Conservation (phyloP, 2,329 filamentous ascomycete genomes). For the Paecilomyces formosus region DNA sequence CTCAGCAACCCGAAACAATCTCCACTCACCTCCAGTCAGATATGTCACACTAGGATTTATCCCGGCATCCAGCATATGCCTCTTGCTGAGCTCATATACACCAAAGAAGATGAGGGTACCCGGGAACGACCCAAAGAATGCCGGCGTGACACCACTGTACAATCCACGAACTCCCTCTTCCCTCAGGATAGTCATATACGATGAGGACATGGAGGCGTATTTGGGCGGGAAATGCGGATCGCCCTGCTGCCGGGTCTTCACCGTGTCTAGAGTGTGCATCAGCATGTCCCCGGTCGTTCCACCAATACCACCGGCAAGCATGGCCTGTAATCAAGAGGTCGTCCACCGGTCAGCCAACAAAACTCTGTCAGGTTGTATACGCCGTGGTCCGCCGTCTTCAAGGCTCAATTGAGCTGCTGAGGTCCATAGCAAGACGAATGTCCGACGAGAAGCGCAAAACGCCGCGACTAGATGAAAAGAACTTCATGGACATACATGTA, state of each 20-base stretch:
- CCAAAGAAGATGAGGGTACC: conserved; percentile 95
- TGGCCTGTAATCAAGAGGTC: conserved; percentile 53
- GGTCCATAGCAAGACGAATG: background rate
- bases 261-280: conserved; percentile 98
- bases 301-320: conserved; percentile 90
- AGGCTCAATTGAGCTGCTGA: background rate
- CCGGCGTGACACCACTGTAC: conserved; percentile 89
- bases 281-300: conserved; percentile 92
- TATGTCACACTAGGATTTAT: conserved; percentile 79
- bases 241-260: conserved; percentile 96
- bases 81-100: conserved; percentile 91
- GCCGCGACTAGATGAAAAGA: conserved; percentile 1
- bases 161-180: conserved; percentile 87
- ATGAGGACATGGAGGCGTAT: conserved; percentile 82
- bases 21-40: conserved; percentile 63
- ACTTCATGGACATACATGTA: conserved; percentile 48
- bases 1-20: conserved; percentile 10
- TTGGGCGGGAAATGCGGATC: conserved; percentile 88
- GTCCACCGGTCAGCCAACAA: conserved; percentile 9
- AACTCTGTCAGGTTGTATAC: background rate
- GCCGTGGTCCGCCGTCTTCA: background rate
- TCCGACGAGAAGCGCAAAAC: conserved; percentile 1
- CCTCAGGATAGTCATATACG: conserved; percentile 85
- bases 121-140: conserved; percentile 83
- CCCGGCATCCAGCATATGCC: conserved; percentile 76